Evolutionary conservation across 2,329 filamentous ascomycete species (phyloP), one percentile per base, ranked within the genome.

Genomic region (Nigrospora sphaerica): DNA sequence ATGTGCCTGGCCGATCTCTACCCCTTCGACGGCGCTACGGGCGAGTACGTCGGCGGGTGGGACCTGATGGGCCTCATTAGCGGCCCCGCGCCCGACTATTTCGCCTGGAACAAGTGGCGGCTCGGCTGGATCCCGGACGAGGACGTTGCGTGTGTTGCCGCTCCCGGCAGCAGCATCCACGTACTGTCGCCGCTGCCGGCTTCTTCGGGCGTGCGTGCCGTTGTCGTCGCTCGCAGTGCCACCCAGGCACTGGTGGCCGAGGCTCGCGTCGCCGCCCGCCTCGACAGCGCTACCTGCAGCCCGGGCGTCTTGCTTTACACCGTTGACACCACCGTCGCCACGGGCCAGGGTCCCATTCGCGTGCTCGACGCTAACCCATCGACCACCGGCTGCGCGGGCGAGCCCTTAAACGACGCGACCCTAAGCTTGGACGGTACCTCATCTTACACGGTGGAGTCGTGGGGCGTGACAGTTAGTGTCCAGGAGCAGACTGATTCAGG

Each of bases 101-200:
- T 68, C 32, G 61, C 61, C 3, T 68, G 65, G 64, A 57, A 67
- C 46, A 66, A 68, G 53, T 68, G 65, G 64, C 54, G 62, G 32
- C 51, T 68, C 19, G 64, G 65, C 16, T 68, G 66, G 66, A 46
- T 68, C 6, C 43, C 47, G 1, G 64, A 68, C 19, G 46, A 53
- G 1, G 55, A 62, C 31, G 18, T 68, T 16, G 61, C 62, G n/a
- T 68, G 65, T 41, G 47, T 67, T 16, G 41, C 50, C 2, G 43
- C 44, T 1, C 18, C 41, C 3, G 59, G 57, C 3, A 57, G 52
- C 3, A 66, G 46, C 4, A 53, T 54, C 11, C 63, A 67, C 40
- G 55, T 43, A 0, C 54, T 57, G 1, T 48, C 53, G 10, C 54
- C 59, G 4, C 19, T 62, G 3, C 58, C 58, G 46, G 45, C n/a